Percentiles rank a stretch among this genome's conserved stretches.
These are phyloP conservation scores for Oleoguttula mirabilis DNA, from an alignment of 495 filamentous ascomycete genomes.

Conservation along the genomic window DNA sequence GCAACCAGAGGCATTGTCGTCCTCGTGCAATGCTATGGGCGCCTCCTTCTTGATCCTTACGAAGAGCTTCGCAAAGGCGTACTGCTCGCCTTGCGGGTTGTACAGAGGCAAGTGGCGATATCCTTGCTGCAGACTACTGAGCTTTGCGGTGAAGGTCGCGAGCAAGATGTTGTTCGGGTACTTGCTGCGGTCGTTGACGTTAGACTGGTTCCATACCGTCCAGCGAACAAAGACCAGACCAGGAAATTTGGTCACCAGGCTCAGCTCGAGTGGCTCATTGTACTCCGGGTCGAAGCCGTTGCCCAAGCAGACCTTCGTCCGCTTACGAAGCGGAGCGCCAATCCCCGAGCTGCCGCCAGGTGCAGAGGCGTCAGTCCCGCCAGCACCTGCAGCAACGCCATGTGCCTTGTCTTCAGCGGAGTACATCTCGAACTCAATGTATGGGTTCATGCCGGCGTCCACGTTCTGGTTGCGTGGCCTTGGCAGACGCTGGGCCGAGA, in stretches of 20 bases:
- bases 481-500: slow-evolving; percentile 90
- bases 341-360: slow-evolving; percentile 58
- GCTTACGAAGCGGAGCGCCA: slow-evolving; percentile 62
- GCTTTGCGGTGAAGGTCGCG: slow-evolving; percentile 84
- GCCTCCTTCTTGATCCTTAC: slow-evolving; percentile 61
- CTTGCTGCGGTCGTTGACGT: slow-evolving; percentile 47
- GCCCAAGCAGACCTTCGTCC: slow-evolving; percentile 63
- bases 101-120: slow-evolving; percentile 94
- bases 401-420: slow-evolving; percentile 80
- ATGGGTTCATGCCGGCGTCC: slow-evolving; percentile 74
- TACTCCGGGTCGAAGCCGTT: slow-evolving; percentile 91
- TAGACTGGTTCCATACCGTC: slow-evolving; percentile 72
- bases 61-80: slow-evolving; percentile 88
- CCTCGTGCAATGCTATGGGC: slow-evolving; percentile 6
- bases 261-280: slow-evolving; percentile 60
- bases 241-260: slow-evolving; percentile 77
- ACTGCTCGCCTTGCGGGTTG: slow-evolving; percentile 77
- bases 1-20: neutral
- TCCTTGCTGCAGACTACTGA: slow-evolving; percentile 80
- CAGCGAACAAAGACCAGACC: slow-evolving; percentile 88
- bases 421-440: slow-evolving; percentile 88
- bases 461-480: slow-evolving; percentile 56
- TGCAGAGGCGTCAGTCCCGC: slow-evolving; percentile 58
- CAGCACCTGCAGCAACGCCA: slow-evolving; percentile 48
- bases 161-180: slow-evolving; percentile 45